Evolutionary conservation across 306 rosid species (phyloP).

Genomic region (Lathyrus tuberosus): DNA sequence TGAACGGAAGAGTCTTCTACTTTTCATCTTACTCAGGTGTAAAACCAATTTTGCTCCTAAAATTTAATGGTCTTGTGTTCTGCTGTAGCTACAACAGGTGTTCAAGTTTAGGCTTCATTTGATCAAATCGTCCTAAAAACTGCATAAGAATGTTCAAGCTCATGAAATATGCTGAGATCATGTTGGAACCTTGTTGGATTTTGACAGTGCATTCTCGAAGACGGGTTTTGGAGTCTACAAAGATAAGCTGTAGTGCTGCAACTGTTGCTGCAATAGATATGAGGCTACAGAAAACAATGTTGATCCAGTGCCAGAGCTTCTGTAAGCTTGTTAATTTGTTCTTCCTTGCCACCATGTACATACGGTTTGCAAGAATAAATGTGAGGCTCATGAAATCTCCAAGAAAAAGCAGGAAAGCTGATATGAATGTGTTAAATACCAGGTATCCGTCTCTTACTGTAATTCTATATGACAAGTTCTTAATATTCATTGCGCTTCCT

Average conservation of each 20-base stretch:
- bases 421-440: slow-evolving; percentile 61
- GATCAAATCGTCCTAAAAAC: no score
- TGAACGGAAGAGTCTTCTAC: no score
- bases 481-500: slow-evolving; percentile 63
- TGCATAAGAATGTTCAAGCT: no score
- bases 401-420: slow-evolving; percentile 87
- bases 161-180: no score
- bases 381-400: slow-evolving; percentile 99
- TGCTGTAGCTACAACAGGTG: no score
- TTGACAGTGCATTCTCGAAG: no score
- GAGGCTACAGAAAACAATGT: slow-evolving; percentile 64
- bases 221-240: slow-evolving; percentile 79
- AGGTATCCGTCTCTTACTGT: slow-evolving; percentile 83
- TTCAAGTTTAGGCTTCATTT: no score
- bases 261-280: slow-evolving; percentile 69
- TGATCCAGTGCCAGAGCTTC: slow-evolving; percentile 84
- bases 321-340: slow-evolving; percentile 48
- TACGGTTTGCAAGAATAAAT: slow-evolving; percentile 90
- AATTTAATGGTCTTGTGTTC: no score
- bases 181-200: no score
- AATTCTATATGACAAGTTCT: slow-evolving; percentile 64
- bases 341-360: no score
- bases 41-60: no score
- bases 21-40: no score
- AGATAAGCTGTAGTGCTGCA: slow-evolving; percentile 76